phyloP scores from a whole-genome alignment of 2,329 filamentous ascomycete species.

The Parastagonospora nodorum region DNA sequence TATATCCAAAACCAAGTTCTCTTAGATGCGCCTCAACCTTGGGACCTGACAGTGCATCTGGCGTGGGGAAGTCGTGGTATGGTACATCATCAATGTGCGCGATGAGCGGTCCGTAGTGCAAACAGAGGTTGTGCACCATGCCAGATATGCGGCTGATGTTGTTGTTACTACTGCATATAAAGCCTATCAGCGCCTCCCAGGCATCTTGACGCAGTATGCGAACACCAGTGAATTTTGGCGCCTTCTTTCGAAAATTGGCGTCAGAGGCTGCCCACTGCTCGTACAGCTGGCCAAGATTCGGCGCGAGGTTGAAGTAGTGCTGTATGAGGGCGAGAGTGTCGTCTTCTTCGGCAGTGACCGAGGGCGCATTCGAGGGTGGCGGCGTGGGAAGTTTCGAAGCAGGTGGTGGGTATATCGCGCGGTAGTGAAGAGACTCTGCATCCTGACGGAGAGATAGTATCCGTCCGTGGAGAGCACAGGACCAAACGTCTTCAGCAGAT shows the following conservation, averaged over 20 bases:
- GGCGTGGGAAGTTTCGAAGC: slow-evolving; percentile 41
- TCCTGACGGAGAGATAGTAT: slow-evolving; percentile 88
- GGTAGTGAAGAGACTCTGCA: slow-evolving; percentile 76
- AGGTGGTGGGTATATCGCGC: slow-evolving; percentile 63
- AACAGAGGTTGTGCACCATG: slow-evolving; percentile 93
- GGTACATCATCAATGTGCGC: slow-evolving; percentile 70
- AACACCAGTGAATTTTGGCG: slow-evolving; percentile 85
- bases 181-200: slow-evolving; percentile 91
- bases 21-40: slow-evolving; percentile 82
- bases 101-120: slow-evolving; percentile 80
- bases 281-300: slow-evolving; percentile 79
- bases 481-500: slow-evolving; percentile 80
- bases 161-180: slow-evolving; percentile 99
- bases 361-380: slow-evolving; percentile 46
- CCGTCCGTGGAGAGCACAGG: slow-evolving; percentile 82
- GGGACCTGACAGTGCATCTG: slow-evolving; percentile 71
- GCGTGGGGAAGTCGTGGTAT: slow-evolving; percentile 86
- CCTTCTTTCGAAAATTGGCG: slow-evolving; percentile 85
- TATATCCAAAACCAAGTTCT: slow-evolving; percentile 88
- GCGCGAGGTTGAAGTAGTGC: slow-evolving; percentile 84
- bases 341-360: slow-evolving; percentile 54
- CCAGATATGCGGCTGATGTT: slow-evolving; percentile 94
- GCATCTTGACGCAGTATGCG: slow-evolving; percentile 92
- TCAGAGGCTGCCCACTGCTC: slow-evolving; percentile 85
- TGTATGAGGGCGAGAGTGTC: slow-evolving; percentile 76